These are phyloP conservation scores for Termitomyces sp. DNA, from an alignment of 768 basidiomycete species.

Conservation along the genomic window DNA sequence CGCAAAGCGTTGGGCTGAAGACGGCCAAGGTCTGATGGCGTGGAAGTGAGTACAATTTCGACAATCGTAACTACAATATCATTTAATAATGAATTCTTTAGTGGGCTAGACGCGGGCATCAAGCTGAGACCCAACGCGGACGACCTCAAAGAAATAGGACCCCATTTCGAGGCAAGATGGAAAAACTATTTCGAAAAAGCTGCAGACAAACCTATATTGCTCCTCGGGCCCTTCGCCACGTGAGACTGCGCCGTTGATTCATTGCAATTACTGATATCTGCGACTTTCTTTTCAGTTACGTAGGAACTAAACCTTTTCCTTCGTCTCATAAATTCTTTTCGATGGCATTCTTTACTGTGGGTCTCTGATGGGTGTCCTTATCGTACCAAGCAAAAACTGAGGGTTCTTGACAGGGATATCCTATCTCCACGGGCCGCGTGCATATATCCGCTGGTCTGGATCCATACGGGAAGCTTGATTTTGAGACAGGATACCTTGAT, in stretches of 20 bases:
- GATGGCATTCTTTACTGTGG: slow-evolving; percentile 15
- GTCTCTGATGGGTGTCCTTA: slow-evolving; percentile 18
- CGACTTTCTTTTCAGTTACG: slow-evolving; percentile 9
- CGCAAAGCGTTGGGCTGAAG: slow-evolving; percentile 15
- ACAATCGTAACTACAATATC: neutral
- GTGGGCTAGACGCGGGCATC: slow-evolving; percentile 42
- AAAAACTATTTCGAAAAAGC: slow-evolving; percentile 45
- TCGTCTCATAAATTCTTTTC: slow-evolving; percentile 26
- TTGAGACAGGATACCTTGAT: slow-evolving; percentile 44
- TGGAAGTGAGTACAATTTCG: slow-evolving; percentile 40
- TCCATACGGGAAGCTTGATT: slow-evolving; percentile 39
- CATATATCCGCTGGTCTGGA: slow-evolving; percentile 46
- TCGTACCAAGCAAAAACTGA: neutral
- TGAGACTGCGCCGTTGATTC: slow-evolving; percentile 15
- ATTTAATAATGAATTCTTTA: slow-evolving; percentile 24
- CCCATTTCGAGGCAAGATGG: slow-evolving; percentile 50
- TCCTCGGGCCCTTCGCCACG: slow-evolving; percentile 39
- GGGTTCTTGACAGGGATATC: slow-evolving; percentile 37
- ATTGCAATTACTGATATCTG: slow-evolving; percentile 6
- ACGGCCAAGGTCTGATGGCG: slow-evolving; percentile 36
- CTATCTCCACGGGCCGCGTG: slow-evolving; percentile 45
- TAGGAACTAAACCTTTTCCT: slow-evolving; percentile 12
- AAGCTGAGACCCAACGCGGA: slow-evolving; percentile 23
- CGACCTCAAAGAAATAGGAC: slow-evolving; percentile 49
- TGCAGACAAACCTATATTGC: slow-evolving; percentile 56